Conservation (phyloP, 2,329 filamentous ascomycete species). For the Talaromyces sp. region DNA sequence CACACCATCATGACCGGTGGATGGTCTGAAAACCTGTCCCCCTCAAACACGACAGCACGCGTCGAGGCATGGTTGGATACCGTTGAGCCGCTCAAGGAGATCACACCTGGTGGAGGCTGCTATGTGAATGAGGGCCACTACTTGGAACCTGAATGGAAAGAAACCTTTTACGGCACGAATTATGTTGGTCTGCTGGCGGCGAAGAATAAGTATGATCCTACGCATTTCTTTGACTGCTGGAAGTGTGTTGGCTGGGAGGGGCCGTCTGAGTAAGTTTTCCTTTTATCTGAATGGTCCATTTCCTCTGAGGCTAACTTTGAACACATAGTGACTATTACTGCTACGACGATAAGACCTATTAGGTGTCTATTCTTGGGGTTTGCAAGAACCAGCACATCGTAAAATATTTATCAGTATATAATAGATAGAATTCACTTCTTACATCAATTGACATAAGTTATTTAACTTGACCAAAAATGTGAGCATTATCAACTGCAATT, state of each 20-base stretch:
- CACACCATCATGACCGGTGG: conserved; percentile 6
- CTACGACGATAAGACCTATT: neutral
- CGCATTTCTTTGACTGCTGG: conserved; percentile 12
- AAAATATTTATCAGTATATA: neutral
- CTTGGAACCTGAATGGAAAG: conserved; percentile 6
- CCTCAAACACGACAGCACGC: neutral
- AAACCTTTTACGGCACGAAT: conserved; percentile 9
- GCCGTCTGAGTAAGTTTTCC: conserved; percentile 8
- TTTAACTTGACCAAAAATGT: no score
- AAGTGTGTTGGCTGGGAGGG: conserved; percentile 15
- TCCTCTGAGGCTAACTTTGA: neutral
- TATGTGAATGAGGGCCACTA: conserved; percentile 11
- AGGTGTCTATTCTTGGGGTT: neutral
- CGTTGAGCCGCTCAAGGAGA: conserved; percentile 14
- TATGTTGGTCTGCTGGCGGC: conserved; percentile 3
- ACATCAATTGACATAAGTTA: no score
- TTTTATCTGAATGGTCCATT: neutral
- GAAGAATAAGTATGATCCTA: conserved; percentile 10
- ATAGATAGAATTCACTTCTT: neutral
- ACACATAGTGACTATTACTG: neutral
- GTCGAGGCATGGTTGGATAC: conserved; percentile 3
- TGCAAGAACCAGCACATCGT: neutral
- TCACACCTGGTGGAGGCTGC: conserved; percentile 11
- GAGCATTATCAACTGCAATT: no score
- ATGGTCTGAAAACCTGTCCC: conserved; percentile 1